Conservation (phyloP, 2,329 filamentous ascomycete genomes). For the Calonectria multiphialidica region DNA sequence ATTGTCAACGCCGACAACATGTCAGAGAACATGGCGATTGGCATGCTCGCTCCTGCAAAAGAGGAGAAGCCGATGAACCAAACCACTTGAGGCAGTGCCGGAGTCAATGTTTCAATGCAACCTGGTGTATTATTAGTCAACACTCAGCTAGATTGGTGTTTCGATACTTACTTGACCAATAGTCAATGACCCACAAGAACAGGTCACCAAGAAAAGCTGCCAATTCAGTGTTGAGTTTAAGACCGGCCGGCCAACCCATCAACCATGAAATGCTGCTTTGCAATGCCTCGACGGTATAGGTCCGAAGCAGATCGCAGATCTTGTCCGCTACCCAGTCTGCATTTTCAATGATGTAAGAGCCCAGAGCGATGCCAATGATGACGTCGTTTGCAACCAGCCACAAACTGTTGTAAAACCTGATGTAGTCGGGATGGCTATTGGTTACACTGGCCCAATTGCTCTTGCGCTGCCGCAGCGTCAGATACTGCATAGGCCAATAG, state of each 20-base stretch:
- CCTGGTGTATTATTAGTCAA: constrained; percentile 57
- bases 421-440: constrained; percentile 96
- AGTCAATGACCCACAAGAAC: constrained; percentile 98
- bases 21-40: constrained; percentile 95
- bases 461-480: constrained; percentile 89
- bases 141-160: background rate
- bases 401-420: constrained; percentile 97
- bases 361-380: constrained; percentile 96
- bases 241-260: constrained; percentile 93
- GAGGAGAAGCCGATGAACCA: constrained; percentile 95
- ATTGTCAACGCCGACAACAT: constrained; percentile 90
- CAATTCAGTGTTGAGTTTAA: constrained; percentile 95
- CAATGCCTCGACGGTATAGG: constrained; percentile 90
- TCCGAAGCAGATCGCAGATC: constrained; percentile 80
- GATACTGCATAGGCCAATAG: constrained; percentile 98
- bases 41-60: constrained; percentile 96
- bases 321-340: constrained; percentile 84
- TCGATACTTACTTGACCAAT: constrained; percentile 82
- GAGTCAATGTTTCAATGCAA: constrained; percentile 82
- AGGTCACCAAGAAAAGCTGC: constrained; percentile 94
- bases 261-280: constrained; percentile 93
- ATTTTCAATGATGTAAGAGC: constrained; percentile 97
- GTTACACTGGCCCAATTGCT: constrained; percentile 96
- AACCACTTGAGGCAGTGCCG: constrained; percentile 86
- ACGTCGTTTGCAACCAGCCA: constrained; percentile 99